Conservation (phyloP, 257 asterid species). For the Henckelia pumila region DNA sequence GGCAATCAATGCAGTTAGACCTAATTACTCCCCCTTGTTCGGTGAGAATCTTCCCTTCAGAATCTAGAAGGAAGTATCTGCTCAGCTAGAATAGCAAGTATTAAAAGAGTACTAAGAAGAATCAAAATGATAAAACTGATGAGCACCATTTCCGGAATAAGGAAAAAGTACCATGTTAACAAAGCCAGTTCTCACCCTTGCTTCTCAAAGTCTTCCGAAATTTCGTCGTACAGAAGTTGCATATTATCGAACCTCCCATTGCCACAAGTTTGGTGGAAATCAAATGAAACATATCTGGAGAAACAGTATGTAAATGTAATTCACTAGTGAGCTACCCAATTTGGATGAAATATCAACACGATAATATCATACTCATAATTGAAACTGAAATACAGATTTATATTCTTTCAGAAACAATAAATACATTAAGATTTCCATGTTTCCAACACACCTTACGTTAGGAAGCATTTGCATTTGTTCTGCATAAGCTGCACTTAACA, state of each 20-base stretch:
- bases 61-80: slow-evolving; percentile 90
- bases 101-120: slow-evolving; percentile 51
- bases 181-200: slow-evolving; percentile 63
- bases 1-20: slow-evolving; percentile 95
- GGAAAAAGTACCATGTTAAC: background rate
- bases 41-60: slow-evolving; percentile 62
- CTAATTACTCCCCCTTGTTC: slow-evolving; percentile 86
- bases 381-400: background rate
- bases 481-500: slow-evolving; percentile 63
- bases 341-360: slow-evolving; percentile 13
- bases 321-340: slow-evolving; percentile 14
- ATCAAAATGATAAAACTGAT: slow-evolving; percentile 35
- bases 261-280: slow-evolving; percentile 87
- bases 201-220: slow-evolving; percentile 73
- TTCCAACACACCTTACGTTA: slow-evolving; percentile 55
- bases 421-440: background rate
- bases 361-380: slow-evolving; percentile 6
- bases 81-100: slow-evolving; percentile 81
- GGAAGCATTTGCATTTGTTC: slow-evolving; percentile 76
- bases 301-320: slow-evolving; percentile 25
- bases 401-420: too few relatives aligned
- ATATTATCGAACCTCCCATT: slow-evolving; percentile 76
- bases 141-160: slow-evolving; percentile 27
- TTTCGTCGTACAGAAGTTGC: slow-evolving; percentile 66
- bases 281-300: slow-evolving; percentile 82